These are phyloP conservation scores for Diaporthe sp. DNA, from an alignment of 2,329 filamentous ascomycete species.

Conservation along the genomic window DNA sequence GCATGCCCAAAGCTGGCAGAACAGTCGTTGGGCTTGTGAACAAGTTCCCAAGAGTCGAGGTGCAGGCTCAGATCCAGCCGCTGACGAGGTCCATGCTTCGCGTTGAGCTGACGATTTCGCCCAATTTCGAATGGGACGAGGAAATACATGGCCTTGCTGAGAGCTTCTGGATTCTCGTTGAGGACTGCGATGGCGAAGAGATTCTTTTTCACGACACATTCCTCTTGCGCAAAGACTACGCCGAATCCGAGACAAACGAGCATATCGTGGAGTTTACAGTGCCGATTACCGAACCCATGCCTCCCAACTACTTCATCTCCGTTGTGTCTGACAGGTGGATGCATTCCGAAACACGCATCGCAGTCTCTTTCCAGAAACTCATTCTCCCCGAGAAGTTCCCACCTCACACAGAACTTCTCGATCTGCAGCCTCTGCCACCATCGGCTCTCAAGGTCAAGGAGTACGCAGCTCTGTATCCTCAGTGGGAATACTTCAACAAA, in stretches of 20 bases:
- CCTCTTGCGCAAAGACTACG: constrained; percentile 89
- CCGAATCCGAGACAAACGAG: constrained; percentile 85
- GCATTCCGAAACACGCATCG: constrained; percentile 93
- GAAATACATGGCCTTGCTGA: constrained; percentile 87
- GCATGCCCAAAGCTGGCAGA: constrained; percentile 87
- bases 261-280: constrained; percentile 97
- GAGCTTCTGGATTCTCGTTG: constrained; percentile 96
- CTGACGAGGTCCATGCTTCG: constrained; percentile 94
- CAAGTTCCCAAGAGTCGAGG: constrained; percentile 92
- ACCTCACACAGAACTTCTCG: constrained; percentile 89
- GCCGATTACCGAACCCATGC: constrained; percentile 96
- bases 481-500: constrained; percentile 93
- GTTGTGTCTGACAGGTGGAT: constrained; percentile 97
- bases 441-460: constrained; percentile 88
- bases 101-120: constrained; percentile 89
- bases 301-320: constrained; percentile 98
- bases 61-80: constrained; percentile 93
- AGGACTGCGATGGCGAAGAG: constrained; percentile 97
- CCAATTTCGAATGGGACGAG: constrained; percentile 97
- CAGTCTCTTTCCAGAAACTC: constrained; percentile 94
- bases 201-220: constrained; percentile 96
- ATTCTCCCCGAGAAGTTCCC: constrained; percentile 96
- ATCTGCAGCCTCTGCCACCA: constrained; percentile 90
- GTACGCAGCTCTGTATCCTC: constrained; percentile 82
- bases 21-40: constrained; percentile 87